Base-by-base conservation (phyloP, 2,329 filamentous ascomycete genomes). In the Furcasterigmium furcatum region DNA sequence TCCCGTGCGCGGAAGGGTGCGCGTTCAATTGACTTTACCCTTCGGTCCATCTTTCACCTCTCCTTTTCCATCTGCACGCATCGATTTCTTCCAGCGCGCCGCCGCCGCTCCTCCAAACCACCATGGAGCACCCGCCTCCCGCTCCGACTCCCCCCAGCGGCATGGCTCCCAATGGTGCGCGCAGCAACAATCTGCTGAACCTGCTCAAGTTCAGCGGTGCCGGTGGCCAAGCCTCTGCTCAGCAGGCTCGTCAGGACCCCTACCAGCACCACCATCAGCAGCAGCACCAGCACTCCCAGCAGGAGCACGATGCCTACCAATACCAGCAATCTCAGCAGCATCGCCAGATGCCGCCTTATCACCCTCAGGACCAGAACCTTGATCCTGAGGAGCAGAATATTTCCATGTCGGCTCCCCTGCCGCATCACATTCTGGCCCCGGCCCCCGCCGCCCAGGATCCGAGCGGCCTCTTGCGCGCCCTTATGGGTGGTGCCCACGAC, bases 191-290 rank as follows among this genome's bases (percentile, higher is more conserved):
- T 53, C 59, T 84, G 55, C 66, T 84, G 58, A 82, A 79, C 53
- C 68, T 84, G 45, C 73, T 84, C 60, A 84, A 84, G 69, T 82
- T 81, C 56, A 80, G 73, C 52, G 67, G 70, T 38, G 64, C 65
- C 41, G 53, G 59, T 45, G 27, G 35, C 30, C 44, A 51, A 34
- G 40, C 46, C 22, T 46, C 52, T 30, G 44, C 49, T 41, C 27
- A 42, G 19, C 41, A 43, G 32, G 30, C 41, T 30, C 46, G 44
- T 19, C 49, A 49, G 38, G 47, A 43, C 14, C 16, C 40, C 10
- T 51, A 52, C 45, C 65, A 66, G 52, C 61, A 56, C 20, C 63
- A 65, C 48, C 49, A 54, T 50, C 49, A 51, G 32, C 46, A 54
- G 24, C 48, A 51, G 36, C 45, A 30, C 9, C 52, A 52, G 38